These are phyloP conservation scores for Aspergillus biplanus DNA, from an alignment of 495 filamentous ascomycete genomes.

Conservation along the genomic window DNA sequence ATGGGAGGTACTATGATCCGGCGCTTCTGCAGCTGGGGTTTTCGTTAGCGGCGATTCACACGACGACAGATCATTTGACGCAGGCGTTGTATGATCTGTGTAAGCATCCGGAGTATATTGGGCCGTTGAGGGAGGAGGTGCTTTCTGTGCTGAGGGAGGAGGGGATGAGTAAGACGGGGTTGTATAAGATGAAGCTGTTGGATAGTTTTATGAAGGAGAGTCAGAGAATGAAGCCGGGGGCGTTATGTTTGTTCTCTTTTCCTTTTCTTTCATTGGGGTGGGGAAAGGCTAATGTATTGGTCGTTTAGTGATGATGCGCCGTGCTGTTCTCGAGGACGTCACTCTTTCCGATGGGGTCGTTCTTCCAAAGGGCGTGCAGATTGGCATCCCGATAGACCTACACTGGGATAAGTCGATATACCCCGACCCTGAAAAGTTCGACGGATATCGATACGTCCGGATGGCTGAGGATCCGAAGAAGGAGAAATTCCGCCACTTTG, in stretches of 20 bases:
- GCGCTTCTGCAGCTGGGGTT: background rate
- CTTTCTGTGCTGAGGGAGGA: background rate
- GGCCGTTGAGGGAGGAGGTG: background rate
- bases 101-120: conserved; percentile 10
- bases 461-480: conserved; percentile 26
- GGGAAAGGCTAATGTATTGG: background rate
- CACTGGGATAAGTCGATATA: conserved; percentile 27
- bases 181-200: conserved; percentile 41
- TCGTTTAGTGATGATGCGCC: conserved; percentile 15
- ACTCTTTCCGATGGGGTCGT: conserved; percentile 19
- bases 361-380: conserved; percentile 23
- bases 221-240: conserved; percentile 40
- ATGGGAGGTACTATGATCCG: background rate
- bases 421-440: conserved; percentile 36
- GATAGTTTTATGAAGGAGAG: conserved; percentile 55
- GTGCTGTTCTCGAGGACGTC: conserved; percentile 28
- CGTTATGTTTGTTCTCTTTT: conserved; percentile 9
- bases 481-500: conserved; percentile 35
- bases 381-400: conserved; percentile 28
- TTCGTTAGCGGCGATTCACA: background rate
- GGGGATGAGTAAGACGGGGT: background rate
- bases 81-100: conserved; percentile 13
- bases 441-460: conserved; percentile 38
- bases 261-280: background rate
- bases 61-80: background rate